Percentiles rank a stretch among this genome's conserved stretches.
Evolutionary conservation across 495 filamentous ascomycete genomes (phyloP).

Genomic region (Immersiella caudata): DNA sequence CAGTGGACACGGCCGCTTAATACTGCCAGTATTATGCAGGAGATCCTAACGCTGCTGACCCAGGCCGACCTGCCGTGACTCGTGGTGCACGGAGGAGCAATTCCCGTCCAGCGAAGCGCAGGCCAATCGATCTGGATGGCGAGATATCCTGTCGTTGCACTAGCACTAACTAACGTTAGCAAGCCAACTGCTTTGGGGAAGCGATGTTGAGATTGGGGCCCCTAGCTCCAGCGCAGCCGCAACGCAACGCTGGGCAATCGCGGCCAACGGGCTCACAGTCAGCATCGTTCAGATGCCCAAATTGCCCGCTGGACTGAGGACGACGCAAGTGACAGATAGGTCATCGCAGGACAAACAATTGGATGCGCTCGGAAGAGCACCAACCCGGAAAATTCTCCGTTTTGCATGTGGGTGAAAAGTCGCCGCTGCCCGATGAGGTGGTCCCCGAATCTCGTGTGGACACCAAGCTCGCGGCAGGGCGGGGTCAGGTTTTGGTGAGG

Average conservation of each 20-base stretch:
- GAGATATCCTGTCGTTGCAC: not conserved
- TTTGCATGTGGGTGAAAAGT: not conserved
- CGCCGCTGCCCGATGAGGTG: too few relatives aligned
- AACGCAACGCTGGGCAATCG: not conserved
- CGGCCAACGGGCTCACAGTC: not conserved
- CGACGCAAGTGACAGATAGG: not conserved
- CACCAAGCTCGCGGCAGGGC: too few relatives aligned
- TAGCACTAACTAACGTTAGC: not conserved
- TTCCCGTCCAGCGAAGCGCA: not conserved
- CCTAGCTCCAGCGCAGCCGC: not conserved
- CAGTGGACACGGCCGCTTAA: too few relatives aligned
- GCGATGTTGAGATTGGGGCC: not conserved
- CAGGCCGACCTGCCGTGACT: not conserved
- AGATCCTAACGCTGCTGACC: too few relatives aligned
- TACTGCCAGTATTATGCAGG: too few relatives aligned
- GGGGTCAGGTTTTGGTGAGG: not conserved
- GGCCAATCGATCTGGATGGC: slow-evolving; percentile 5
- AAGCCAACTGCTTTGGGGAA: not conserved
- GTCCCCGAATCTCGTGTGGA: too few relatives aligned
- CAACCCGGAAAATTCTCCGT: not conserved
- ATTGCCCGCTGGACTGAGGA: not conserved
- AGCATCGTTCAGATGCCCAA: not conserved
- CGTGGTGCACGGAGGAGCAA: slow-evolving; percentile 8
- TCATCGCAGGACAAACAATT: not conserved
- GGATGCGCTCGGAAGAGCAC: not conserved